Evolutionary conservation across 257 asterid genomes (phyloP).

Genomic region (Penstemon barbatus): DNA sequence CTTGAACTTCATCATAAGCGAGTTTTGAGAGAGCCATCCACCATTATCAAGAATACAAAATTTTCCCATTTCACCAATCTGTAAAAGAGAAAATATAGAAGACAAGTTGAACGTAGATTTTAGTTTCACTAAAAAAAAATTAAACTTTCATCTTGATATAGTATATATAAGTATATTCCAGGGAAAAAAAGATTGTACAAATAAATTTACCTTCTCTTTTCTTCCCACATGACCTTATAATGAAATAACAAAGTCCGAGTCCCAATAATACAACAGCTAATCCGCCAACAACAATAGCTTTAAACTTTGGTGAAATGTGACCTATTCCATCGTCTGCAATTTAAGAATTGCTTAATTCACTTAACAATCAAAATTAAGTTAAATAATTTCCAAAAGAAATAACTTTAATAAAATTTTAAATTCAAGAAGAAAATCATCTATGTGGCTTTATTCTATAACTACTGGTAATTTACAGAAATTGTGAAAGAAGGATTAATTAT

Average conservation of each 20-base stretch:
- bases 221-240: constrained; percentile 46
- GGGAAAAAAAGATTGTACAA: too few relatives aligned
- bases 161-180: too few relatives aligned
- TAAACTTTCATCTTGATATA: too few relatives aligned
- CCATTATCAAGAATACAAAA: neutral
- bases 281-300: constrained; percentile 61
- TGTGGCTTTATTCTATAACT: too few relatives aligned
- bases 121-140: too few relatives aligned
- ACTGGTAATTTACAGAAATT: too few relatives aligned
- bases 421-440: neutral
- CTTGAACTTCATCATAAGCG: too few relatives aligned
- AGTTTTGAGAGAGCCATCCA: neutral
- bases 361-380: neutral
- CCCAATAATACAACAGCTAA: constrained; percentile 38
- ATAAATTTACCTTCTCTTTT: constrained; percentile 50
- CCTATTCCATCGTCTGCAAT: constrained; percentile 30
- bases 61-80: constrained; percentile 8
- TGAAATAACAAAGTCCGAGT: constrained; percentile 39
- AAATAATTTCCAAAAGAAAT: too few relatives aligned
- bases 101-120: too few relatives aligned
- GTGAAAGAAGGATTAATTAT: too few relatives aligned
- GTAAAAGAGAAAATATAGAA: neutral
- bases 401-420: neutral
- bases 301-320: constrained; percentile 32
- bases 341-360: neutral